Evolutionary conservation across 208 protist species (phyloP), one percentile per base, ranked within the genome.

Genomic region (Leishmania arabica): DNA sequence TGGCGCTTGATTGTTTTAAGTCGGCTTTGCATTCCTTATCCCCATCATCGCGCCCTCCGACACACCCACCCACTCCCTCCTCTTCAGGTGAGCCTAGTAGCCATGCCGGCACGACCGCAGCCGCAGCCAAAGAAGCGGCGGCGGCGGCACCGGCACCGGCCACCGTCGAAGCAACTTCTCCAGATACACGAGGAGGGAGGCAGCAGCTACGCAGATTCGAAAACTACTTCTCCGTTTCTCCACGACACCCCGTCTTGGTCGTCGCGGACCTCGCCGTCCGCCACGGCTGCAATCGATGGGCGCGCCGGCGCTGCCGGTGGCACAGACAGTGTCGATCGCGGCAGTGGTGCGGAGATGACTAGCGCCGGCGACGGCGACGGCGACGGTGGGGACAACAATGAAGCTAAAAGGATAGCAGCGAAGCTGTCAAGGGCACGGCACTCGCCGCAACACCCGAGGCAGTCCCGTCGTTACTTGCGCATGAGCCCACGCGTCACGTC

Each of bases 101-200:
- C 13, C 58, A 53, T 47, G 42, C 31, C 71, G 19, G 24, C 72
- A 37, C 53, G 31, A 58, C 70, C 24, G 34, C 73, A 77, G 53
- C 73, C 65, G 54, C 73, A 11, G 24, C 45, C 0, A 9, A 9
- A 13, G 45, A 9, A 65, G 53, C 73, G 62, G 54, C 73, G 3
- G 72, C 49, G 40, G 53, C 56, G 58, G 54, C 70, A 54, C n/a
- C 76, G 74, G 8, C 66, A 31, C 19, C 80, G 66, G 45, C 68
- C 76, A 40, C 69, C 76, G 5, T 78, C 76, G 21, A 84, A 72
- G 60, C 76, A 80, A 51, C 58, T 77, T 42, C 24, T 72, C 34
- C 76, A 84, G 49, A 62, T 77, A 31, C 76, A 76, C 42, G 60
- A 80, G 37, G 68, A 49, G 17, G 73, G 40, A 15, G 19, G 68